Conservation (phyloP, 768 basidiomycete genomes). For the Podaxis mareebaensis region DNA sequence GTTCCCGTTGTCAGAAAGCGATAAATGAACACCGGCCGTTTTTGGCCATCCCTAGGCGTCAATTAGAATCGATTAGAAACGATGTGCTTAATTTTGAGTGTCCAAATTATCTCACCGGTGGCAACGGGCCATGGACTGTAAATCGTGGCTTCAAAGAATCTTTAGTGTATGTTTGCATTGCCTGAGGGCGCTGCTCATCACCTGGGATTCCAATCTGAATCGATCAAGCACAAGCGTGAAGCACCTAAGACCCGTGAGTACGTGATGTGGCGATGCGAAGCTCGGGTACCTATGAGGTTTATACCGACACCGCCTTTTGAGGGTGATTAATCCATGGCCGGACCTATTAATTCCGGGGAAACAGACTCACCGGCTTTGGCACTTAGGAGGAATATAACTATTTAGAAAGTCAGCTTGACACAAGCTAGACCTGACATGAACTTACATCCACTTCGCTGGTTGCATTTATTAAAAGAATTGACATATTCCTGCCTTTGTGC, state of each 20-base stretch:
- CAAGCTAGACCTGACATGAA: slow-evolving; percentile 8
- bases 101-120: slow-evolving; percentile 58
- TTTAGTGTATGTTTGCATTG: neutral
- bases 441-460: slow-evolving; percentile 72
- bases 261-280: neutral
- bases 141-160: slow-evolving; percentile 62
- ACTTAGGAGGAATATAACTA: slow-evolving; percentile 90
- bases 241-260: slow-evolving; percentile 47
- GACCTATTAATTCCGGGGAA: neutral
- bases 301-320: slow-evolving; percentile 83
- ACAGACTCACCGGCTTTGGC: slow-evolving; percentile 72
- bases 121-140: slow-evolving; percentile 97
- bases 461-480: slow-evolving; percentile 82
- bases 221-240: slow-evolving; percentile 82
- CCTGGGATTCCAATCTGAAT: slow-evolving; percentile 96
- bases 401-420: neutral
- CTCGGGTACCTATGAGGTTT: slow-evolving; percentile 72
- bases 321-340: neutral
- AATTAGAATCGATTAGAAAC: neutral
- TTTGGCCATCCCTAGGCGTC: slow-evolving; percentile 83
- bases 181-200: slow-evolving; percentile 23
- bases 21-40: slow-evolving; percentile 87
- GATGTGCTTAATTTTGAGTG: slow-evolving; percentile 12
- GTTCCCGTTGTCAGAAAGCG: slow-evolving; percentile 84
- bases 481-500: slow-evolving; percentile 85